Evolutionary conservation across 2,329 filamentous ascomycete species (phyloP).

Genomic region (Dryadomyces quercus-mongolicae): DNA sequence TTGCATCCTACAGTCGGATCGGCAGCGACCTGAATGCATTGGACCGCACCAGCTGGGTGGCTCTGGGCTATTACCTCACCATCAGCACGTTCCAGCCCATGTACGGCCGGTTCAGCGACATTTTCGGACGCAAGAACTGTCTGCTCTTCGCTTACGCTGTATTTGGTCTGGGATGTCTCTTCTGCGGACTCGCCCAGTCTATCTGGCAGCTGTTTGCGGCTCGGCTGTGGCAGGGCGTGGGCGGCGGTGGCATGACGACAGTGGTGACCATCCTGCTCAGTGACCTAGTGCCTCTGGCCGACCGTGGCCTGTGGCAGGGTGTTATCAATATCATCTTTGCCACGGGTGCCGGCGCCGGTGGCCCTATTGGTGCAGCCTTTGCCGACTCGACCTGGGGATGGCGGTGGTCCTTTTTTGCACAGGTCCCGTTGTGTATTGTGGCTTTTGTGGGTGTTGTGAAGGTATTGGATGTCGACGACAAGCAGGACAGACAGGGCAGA

Average conservation of each 20-base stretch:
- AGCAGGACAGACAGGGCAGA: too few species aligned
- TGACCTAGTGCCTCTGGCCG: constrained; percentile 56
- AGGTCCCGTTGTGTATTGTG: neutral
- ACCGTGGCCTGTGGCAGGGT: constrained; percentile 63
- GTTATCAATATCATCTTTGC: constrained; percentile 61
- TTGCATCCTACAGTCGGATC: constrained; percentile 65
- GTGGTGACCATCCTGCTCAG: constrained; percentile 57
- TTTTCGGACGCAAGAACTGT: constrained; percentile 55
- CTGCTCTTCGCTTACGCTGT: constrained; percentile 43
- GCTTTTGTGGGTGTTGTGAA: neutral
- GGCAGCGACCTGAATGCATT: constrained; percentile 64
- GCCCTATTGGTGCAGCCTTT: constrained; percentile 48
- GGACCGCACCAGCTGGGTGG: constrained; percentile 66
- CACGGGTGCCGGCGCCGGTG: constrained; percentile 52
- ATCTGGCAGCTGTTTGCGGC: constrained; percentile 6
- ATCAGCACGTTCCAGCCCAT: constrained; percentile 63
- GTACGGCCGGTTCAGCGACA: constrained; percentile 32
- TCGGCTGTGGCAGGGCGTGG: constrained; percentile 42
- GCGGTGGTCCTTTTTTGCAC: neutral
- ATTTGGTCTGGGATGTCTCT: constrained; percentile 4
- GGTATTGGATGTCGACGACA: neutral
- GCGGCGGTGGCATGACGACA: constrained; percentile 63
- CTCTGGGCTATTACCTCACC: constrained; percentile 54
- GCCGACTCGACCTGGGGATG: neutral
- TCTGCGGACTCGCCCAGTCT: neutral